Percentiles rank a stretch among this genome's conserved stretches.
Conservation (phyloP, 23 red algal genomes). For the Gracilaria vermiculophylla region DNA sequence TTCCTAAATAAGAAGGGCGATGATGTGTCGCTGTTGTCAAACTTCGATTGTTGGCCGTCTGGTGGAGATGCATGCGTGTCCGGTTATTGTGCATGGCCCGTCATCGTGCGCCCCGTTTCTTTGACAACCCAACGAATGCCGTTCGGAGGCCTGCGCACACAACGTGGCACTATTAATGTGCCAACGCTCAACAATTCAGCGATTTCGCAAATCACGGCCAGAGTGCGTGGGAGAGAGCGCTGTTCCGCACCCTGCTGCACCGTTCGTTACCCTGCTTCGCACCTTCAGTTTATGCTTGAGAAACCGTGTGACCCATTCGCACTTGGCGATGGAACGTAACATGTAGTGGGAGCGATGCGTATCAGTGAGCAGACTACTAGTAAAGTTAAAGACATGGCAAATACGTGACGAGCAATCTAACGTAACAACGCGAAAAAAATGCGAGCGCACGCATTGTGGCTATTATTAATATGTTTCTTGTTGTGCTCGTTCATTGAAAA, state of each 20-base stretch:
- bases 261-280: too few relatives aligned
- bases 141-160: too few relatives aligned
- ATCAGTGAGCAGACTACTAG: not conserved
- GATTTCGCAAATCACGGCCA: too few relatives aligned
- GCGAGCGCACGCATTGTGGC: not conserved
- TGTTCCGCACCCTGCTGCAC: too few relatives aligned
- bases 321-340: too few relatives aligned
- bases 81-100: not conserved
- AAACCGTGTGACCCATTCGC: too few relatives aligned
- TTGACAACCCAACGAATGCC: not conserved
- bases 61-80: not conserved
- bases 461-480: not conserved
- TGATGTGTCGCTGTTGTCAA: not conserved
- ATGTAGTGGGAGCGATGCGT: too few relatives aligned
- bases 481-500: too few relatives aligned
- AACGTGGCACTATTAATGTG: too few relatives aligned
- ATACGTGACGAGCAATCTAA: not conserved
- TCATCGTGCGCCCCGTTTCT: not conserved
- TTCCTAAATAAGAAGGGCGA: not conserved
- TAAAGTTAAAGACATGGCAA: not conserved
- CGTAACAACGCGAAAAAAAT: not conserved
- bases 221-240: too few relatives aligned
- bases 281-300: too few relatives aligned
- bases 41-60: not conserved
- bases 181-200: too few relatives aligned